phyloP scores from a whole-genome alignment of 2,329 filamentous ascomycete genomes.

The Paraconiothyrium sp. region DNA sequence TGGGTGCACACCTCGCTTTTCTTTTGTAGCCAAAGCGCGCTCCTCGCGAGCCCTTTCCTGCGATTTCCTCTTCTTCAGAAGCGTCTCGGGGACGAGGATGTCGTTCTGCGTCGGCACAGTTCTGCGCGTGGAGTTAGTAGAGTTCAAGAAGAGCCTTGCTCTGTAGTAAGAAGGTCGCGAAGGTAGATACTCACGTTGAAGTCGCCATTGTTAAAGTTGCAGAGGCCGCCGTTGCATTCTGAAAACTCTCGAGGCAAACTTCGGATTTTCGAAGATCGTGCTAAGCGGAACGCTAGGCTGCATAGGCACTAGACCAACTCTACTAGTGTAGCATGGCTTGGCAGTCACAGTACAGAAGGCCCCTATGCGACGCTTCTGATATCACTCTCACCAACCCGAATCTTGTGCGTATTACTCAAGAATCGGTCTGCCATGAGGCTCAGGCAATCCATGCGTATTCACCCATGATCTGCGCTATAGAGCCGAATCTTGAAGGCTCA shows the following conservation, averaged over 20 bases:
- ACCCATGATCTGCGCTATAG: too few relatives aligned
- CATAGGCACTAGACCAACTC: too few relatives aligned
- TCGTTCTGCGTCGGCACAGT: constrained; percentile 93
- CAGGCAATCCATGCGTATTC: too few relatives aligned
- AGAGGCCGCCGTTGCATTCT: constrained; percentile 53
- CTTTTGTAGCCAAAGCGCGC: constrained; percentile 78
- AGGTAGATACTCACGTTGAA: constrained; percentile 66
- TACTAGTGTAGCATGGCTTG: neutral
- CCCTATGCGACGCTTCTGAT: too few relatives aligned
- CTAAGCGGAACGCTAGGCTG: constrained; percentile 12
- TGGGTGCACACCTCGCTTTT: constrained; percentile 84
- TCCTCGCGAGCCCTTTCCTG: constrained; percentile 99
- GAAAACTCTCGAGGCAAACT: constrained; percentile 18
- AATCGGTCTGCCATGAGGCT: too few relatives aligned
- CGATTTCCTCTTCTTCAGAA: constrained; percentile 99
- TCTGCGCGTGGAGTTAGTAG: constrained; percentile 61
- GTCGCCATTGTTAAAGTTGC: constrained; percentile 45
- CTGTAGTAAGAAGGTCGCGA: neutral
- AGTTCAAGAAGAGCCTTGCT: neutral
- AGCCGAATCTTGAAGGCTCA: too few relatives aligned
- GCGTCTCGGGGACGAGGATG: constrained; percentile 97
- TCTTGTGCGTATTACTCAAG: too few relatives aligned
- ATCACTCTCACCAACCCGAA: too few relatives aligned
- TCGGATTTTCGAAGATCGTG: constrained; percentile 18
- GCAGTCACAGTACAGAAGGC: neutral